Percentiles rank a stretch among this genome's conserved stretches.
Conservation (phyloP, 106 monocot species). For the Platanthera zijinensis region DNA sequence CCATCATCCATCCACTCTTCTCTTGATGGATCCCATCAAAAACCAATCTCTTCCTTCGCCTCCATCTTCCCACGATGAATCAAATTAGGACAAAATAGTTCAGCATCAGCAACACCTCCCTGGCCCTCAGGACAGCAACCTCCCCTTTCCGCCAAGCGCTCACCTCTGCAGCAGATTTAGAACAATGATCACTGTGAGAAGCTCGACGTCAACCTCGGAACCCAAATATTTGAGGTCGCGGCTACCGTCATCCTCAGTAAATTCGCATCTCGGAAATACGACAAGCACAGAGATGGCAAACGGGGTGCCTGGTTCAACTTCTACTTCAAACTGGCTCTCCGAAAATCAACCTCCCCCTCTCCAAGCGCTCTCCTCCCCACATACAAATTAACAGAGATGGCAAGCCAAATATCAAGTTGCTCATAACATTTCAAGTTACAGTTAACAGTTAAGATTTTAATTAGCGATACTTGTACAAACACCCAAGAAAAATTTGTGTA, state of each 20-base stretch:
- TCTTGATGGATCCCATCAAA: conserved; percentile 28
- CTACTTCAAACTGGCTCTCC: conserved; percentile 43
- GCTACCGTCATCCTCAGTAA: conserved; percentile 24
- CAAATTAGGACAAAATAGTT: conserved; percentile 24
- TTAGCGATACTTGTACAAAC: too few relatives aligned
- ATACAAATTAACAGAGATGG: too few relatives aligned
- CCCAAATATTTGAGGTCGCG: conserved; percentile 33
- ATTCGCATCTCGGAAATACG: conserved; percentile 30
- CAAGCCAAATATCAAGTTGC: too few relatives aligned
- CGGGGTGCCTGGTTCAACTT: conserved; percentile 66
- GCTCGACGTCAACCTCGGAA: conserved; percentile 32
- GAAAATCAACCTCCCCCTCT: conserved; percentile 10
- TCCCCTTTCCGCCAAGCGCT: conserved; percentile 31
- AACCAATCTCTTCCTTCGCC: not conserved
- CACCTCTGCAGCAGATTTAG: conserved; percentile 25
- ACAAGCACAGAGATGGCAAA: conserved; percentile 43
- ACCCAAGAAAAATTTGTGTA: too few relatives aligned
- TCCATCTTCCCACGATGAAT: conserved; percentile 22
- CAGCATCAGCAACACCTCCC: conserved; percentile 7
- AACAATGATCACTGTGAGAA: conserved; percentile 26
- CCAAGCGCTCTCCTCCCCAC: too few relatives aligned
- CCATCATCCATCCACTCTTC: conserved; percentile 36
- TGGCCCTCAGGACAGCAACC: conserved; percentile 46
- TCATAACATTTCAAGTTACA: too few relatives aligned
- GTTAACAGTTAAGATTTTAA: too few relatives aligned